A percentile compares a stretch with the other conserved stretches of the same genome.
phyloP scores from a whole-genome alignment of 495 filamentous ascomycete genomes.

The Neurospora pannonica region DNA sequence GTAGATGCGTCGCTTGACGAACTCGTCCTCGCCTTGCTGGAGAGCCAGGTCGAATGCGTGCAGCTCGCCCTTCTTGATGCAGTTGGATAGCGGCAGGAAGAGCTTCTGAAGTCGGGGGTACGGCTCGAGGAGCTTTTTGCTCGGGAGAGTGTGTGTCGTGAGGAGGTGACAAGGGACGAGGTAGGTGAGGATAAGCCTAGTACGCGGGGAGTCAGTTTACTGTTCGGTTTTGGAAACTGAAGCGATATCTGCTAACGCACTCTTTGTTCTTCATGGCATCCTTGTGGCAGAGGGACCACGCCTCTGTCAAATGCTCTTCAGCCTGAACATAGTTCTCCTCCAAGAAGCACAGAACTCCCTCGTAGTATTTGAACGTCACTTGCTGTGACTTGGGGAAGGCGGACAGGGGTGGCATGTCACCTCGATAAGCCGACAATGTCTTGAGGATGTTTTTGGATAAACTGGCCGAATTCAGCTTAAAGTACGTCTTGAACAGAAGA shows the following conservation, averaged over 20 bases:
- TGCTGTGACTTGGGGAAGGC: slow-evolving; percentile 78
- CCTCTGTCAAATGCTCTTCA: slow-evolving; percentile 67
- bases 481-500: slow-evolving; percentile 94
- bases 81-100: slow-evolving; percentile 64
- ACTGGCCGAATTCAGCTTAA: slow-evolving; percentile 82
- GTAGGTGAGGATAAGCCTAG: slow-evolving; percentile 85
- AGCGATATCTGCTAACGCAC: slow-evolving; percentile 32
- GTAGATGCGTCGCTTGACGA: slow-evolving; percentile 92
- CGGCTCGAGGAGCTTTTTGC: slow-evolving; percentile 52
- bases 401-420: slow-evolving; percentile 66
- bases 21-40: slow-evolving; percentile 68
- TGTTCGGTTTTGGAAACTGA: not conserved
- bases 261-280: slow-evolving; percentile 66
- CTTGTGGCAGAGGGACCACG: slow-evolving; percentile 67
- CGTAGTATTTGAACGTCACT: slow-evolving; percentile 95
- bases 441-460: slow-evolving; percentile 85
- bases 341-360: slow-evolving; percentile 79
- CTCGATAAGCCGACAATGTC: slow-evolving; percentile 62
- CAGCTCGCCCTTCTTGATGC: slow-evolving; percentile 76
- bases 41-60: slow-evolving; percentile 78
- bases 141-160: slow-evolving; percentile 77
- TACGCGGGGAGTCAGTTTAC: slow-evolving; percentile 1
- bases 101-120: slow-evolving; percentile 71
- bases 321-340: slow-evolving; percentile 87
- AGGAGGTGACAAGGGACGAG: slow-evolving; percentile 86